Evolutionary conservation across 768 basidiomycete species (phyloP).

Genomic region (Boletus pseudo-olivaceus): DNA sequence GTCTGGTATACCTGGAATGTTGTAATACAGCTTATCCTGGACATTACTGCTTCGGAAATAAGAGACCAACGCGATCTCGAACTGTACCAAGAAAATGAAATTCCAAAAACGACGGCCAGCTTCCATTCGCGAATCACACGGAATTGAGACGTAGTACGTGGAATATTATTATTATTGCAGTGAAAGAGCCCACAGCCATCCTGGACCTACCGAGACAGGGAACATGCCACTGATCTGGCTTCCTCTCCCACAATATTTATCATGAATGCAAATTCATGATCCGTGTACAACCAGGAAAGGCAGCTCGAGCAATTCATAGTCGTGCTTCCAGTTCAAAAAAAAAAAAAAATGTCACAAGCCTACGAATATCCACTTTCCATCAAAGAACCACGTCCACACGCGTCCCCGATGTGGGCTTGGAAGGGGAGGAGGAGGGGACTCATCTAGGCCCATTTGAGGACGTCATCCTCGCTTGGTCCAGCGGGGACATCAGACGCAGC

Average conservation of each 20-base stretch:
- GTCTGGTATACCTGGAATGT: conserved; percentile 37
- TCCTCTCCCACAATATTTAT: no score
- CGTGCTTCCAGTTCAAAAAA: no score
- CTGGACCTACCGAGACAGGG: background rate
- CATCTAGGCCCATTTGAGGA: conserved; percentile 40
- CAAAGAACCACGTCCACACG: conserved; percentile 2
- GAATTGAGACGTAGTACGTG: conserved; percentile 1
- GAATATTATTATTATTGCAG: background rate
- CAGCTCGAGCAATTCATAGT: background rate
- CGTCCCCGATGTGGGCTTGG: background rate
- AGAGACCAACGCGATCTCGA: background rate
- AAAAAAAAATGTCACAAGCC: background rate
- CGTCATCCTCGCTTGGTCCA: conserved; percentile 46
- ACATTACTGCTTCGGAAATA: conserved; percentile 20
- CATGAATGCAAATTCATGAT: conserved; percentile 13
- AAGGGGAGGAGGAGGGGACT: background rate
- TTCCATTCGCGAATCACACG: conserved; percentile 18
- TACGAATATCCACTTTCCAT: conserved; percentile 6
- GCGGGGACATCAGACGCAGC: conserved; percentile 48
- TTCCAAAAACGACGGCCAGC: conserved; percentile 2
- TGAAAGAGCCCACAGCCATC: background rate
- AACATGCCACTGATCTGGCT: background rate
- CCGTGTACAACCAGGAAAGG: conserved; percentile 3
- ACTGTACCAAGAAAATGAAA: conserved; percentile 13
- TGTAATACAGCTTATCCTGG: conserved; percentile 35